phyloP scores from a whole-genome alignment of 371 early-diverging fungal genomes.

The Batrachochytrium dendrobatidis region DNA sequence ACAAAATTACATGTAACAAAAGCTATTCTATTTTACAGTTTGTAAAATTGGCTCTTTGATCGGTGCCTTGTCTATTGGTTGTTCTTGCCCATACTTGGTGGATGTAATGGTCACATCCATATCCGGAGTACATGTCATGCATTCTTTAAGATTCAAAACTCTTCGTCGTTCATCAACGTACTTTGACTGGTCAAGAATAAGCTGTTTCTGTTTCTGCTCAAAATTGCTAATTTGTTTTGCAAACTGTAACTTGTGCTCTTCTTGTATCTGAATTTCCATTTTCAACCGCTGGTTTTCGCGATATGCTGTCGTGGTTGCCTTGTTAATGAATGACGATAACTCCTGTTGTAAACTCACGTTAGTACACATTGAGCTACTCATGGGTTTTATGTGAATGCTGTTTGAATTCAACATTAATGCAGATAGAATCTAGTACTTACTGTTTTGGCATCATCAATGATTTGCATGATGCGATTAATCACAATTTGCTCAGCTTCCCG shows the following conservation, averaged over 20 bases:
- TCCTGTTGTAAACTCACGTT: no score
- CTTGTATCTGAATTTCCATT: constrained; percentile 20
- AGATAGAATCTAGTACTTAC: no score
- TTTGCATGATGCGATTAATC: constrained; percentile 1
- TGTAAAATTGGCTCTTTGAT: neutral
- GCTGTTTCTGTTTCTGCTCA: constrained; percentile 1
- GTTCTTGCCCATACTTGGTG: neutral
- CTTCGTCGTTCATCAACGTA: constrained; percentile 15
- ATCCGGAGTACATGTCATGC: constrained; percentile 34
- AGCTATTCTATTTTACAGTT: neutral
- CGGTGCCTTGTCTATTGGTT: neutral
- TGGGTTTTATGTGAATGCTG: no score
- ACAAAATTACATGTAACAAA: neutral
- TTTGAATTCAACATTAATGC: no score
- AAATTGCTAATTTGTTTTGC: constrained; percentile 12
- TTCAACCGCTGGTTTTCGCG: constrained; percentile 16
- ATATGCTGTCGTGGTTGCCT: constrained; percentile 5
- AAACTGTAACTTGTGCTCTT: constrained; percentile 9
- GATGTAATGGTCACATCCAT: constrained; percentile 18
- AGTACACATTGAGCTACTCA: no score
- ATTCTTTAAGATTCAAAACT: constrained; percentile 19
- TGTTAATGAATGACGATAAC: constrained; percentile 2
- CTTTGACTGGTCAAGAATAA: neutral
- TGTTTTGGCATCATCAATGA: constrained; percentile 8
- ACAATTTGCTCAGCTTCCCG: constrained; percentile 5